Base-by-base conservation (phyloP, 169 alveolate species). In the Plasmodium inui region DNA sequence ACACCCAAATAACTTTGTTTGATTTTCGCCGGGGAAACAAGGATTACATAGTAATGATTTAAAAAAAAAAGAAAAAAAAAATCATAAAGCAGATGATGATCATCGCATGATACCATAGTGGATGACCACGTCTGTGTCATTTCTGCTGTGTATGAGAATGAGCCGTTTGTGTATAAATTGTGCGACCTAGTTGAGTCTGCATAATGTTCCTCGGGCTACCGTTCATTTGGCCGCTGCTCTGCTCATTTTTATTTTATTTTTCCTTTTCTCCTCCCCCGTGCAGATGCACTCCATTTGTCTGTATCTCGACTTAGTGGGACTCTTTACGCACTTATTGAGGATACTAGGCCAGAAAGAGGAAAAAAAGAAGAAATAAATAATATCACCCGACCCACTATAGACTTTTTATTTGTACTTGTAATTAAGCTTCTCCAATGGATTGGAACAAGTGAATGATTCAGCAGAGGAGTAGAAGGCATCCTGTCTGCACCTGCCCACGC, bases 1-100 rank as follows among this genome's bases (percentile, higher is more conserved):
- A 88, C 39, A 88, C 94, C 84, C 94, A 88, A 67, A 78, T 88
- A 57, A 88, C 94, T 5, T 67, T 88, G 74, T 44, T 88, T 57
- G 94, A 88, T 80, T 88, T 88, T 72, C 86, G 94, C 28, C 79
- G 94, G 46, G 94, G 94, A 37, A 88, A 88, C 76, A 88, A 88
- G 10, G 94, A 88, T 88, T 88, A 88, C 71, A 88, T 88, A 50
- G 94, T 88, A 88, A 88, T 12, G 50, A 88, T 57, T 46, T 55
- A 88, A 28, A 22, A 19, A 30, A 44, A 46, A 84, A 19, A 39
- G 9, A 28, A 17, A 30, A 73, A 41, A 67, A 83, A 83, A 61
- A n/a, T 37, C 9, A 67, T 34, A 67, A 37, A 2, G 17, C 72
- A 14, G 12, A 34, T 10, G 37, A 2, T 10, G 39, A 83, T 34